Evolutionary conservation across 164 flowering plant species (phyloP).

Genomic region (Taxillus chinensis): DNA sequence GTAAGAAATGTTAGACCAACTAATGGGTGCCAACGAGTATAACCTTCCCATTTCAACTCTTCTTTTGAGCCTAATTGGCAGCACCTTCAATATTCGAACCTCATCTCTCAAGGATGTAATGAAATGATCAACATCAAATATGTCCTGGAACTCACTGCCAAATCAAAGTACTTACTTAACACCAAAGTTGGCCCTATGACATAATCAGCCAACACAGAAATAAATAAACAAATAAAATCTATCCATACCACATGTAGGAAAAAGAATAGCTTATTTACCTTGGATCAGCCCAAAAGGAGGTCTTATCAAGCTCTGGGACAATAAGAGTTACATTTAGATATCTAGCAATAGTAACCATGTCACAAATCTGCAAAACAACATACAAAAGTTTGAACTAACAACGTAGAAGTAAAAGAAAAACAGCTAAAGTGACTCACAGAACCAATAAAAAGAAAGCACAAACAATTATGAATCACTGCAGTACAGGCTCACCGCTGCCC

Average conservation of each 20-base stretch:
- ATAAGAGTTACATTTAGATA: conserved; percentile 34
- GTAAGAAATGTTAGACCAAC: conserved; percentile 57
- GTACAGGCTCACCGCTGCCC: conserved; percentile 41
- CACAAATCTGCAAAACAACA: conserved; percentile 30
- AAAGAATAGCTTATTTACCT: conserved; percentile 15
- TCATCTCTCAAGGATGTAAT: conserved; percentile 46
- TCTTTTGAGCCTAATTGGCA: conserved; percentile 42
- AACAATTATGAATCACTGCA: neutral
- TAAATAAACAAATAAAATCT: neutral
- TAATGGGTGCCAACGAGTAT: conserved; percentile 40
- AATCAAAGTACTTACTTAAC: neutral
- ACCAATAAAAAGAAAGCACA: too few species aligned
- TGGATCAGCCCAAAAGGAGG: conserved; percentile 41
- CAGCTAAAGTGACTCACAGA: neutral
- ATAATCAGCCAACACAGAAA: too few species aligned
- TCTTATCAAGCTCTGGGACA: conserved; percentile 30
- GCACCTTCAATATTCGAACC: conserved; percentile 41
- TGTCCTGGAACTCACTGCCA: conserved; percentile 53
- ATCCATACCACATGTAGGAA: neutral
- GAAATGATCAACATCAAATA: conserved; percentile 55
- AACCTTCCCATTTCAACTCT: conserved; percentile 30
- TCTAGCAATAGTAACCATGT: conserved; percentile 39
- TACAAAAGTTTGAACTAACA: neutral
- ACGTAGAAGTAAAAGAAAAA: neutral
- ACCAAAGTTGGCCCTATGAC: too few species aligned